Evolutionary conservation across 768 basidiomycete species (phyloP).

Genomic region (Naganishia antarctica): DNA sequence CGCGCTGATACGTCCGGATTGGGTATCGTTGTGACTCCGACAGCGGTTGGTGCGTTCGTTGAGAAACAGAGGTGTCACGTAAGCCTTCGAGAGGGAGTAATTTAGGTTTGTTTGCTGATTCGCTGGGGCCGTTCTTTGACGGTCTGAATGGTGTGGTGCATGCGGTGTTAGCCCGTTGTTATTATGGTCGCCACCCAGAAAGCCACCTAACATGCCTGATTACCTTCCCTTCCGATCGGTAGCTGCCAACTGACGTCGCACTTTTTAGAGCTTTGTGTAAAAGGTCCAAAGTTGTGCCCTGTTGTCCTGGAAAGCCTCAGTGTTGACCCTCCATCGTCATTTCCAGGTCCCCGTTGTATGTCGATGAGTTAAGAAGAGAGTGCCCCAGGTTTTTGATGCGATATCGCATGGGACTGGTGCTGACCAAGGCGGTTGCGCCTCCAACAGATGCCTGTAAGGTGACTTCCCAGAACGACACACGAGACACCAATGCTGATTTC

Average conservation of each 20-base stretch:
- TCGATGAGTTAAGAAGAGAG: slow-evolving; percentile 31
- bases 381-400: not conserved
- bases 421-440: too few species aligned
- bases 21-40: slow-evolving; percentile 29
- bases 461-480: too few species aligned
- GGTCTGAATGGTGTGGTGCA: slow-evolving; percentile 33
- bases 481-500: too few species aligned
- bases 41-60: slow-evolving; percentile 27
- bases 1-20: too few species aligned
- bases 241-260: too few species aligned
- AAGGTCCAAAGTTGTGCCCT: not conserved
- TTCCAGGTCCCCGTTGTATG: slow-evolving; percentile 29
- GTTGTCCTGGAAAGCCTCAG: not conserved
- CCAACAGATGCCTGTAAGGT: slow-evolving; percentile 18
- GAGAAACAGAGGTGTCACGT: slow-evolving; percentile 32
- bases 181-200: too few species aligned
- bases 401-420: too few species aligned
- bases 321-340: too few species aligned
- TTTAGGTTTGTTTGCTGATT: not conserved
- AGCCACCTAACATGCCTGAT: too few species aligned
- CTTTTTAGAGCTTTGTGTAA: slow-evolving; percentile 31
- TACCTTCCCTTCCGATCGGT: too few species aligned
- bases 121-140: not conserved
- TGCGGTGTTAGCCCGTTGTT: slow-evolving; percentile 33
- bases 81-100: not conserved